Evolutionary conservation across 371 early-diverging fungal species (phyloP).

Genomic region (Neoconidiobolus thromboides): DNA sequence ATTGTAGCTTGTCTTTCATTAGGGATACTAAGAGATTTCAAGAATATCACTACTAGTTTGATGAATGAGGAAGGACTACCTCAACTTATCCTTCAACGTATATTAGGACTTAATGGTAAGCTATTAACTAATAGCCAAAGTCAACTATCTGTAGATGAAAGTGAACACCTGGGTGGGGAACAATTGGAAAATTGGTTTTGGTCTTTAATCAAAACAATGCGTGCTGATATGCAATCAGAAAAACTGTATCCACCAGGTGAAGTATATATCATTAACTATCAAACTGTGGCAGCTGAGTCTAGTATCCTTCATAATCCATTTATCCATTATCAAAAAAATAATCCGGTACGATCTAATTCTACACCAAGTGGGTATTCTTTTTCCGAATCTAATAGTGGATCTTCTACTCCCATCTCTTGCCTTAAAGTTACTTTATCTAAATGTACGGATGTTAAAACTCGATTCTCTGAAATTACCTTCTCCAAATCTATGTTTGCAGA

Average conservation of each 20-base stretch:
- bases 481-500: conserved; percentile 49
- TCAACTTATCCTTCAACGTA: conserved; percentile 43
- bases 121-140: conserved; percentile 8
- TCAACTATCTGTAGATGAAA: background rate
- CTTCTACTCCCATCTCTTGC: conserved; percentile 5
- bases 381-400: background rate
- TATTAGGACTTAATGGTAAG: conserved; percentile 23
- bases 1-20: conserved; percentile 48
- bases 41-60: conserved; percentile 44
- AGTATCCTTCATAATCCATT: background rate
- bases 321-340: background rate
- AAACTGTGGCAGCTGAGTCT: conserved; percentile 15
- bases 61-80: conserved; percentile 38
- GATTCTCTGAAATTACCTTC: conserved; percentile 47
- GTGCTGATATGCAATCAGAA: conserved; percentile 57
- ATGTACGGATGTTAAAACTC: conserved; percentile 31
- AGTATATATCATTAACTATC: conserved; percentile 36
- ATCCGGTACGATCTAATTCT: background rate
- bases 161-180: background rate
- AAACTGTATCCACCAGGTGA: conserved; percentile 63
- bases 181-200: conserved; percentile 41
- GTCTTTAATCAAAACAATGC: conserved; percentile 57
- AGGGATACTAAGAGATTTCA: conserved; percentile 51
- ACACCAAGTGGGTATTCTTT: background rate
- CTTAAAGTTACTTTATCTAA: conserved; percentile 35